These are phyloP conservation scores for Inga leiocalycina DNA, from an alignment of 306 rosid species.

Conservation along the genomic window DNA sequence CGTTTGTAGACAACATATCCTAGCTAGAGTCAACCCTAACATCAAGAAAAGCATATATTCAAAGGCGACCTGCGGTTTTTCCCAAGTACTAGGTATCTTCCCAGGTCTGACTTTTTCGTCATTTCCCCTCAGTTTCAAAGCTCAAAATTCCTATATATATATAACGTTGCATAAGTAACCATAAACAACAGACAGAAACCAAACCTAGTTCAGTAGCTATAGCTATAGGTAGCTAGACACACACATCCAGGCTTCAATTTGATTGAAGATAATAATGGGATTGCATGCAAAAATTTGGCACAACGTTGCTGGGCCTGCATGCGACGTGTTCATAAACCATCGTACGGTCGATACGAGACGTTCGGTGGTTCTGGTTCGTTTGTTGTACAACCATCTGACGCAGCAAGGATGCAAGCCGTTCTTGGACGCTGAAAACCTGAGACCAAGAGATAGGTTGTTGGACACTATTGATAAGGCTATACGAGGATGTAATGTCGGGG, in stretches of 20 bases:
- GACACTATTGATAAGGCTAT: constrained; percentile 49
- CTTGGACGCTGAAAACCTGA: constrained; percentile 55
- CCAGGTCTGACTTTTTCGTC: neutral
- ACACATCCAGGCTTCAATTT: neutral
- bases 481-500: constrained; percentile 43
- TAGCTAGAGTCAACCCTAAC: neutral
- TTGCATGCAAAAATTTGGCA: neutral
- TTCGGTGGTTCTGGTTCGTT: constrained; percentile 49
- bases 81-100: neutral
- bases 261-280: neutral
- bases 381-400: constrained; percentile 49
- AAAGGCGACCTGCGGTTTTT: no score
- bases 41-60: neutral
- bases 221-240: neutral
- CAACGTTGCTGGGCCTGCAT: constrained; percentile 11
- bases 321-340: constrained; percentile 64
- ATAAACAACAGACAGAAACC: neutral
- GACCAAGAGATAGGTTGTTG: constrained; percentile 59
- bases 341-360: constrained; percentile 57
- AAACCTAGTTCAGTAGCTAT: neutral
- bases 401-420: constrained; percentile 40
- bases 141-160: neutral
- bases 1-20: neutral
- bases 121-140: neutral
- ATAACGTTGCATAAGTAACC: neutral